Evolutionary conservation across 306 rosid genomes (phyloP), one percentile per base, ranked within the genome.

Genomic region (Fragaria nilgerrensis): DNA sequence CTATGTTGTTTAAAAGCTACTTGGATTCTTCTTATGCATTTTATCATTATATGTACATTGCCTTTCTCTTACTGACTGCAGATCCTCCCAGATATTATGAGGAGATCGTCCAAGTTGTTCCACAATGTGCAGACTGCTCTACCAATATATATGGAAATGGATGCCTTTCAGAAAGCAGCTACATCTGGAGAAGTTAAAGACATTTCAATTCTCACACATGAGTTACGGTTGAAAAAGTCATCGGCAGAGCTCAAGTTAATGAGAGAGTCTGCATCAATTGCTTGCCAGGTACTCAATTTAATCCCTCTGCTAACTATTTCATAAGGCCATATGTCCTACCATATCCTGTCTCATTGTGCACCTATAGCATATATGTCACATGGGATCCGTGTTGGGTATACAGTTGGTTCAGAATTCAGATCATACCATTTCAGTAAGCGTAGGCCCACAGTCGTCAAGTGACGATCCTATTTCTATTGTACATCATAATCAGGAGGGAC

Each of bases 231-330:
- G 90, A 85, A 82, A 85, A 95, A 95, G 82, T 95, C 99, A 43
- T 86, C 89, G n/a, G 93, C 99, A 76, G 97, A 95, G 90, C 79
- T 90, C 70, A 87, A 80, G 83, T 85, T 95, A 77, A 90, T 95
- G 97, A 95, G 85, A 84, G 97, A 91, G 79, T 86, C 96, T 68
- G 99, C 97, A 64, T 86, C 99, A 63, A 84, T 92, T 86, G 96
- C 96, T 81, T 88, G 99, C 86, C 97, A 92, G 95, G 99, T 95
- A 85, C 79, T 81, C 67, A 71, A 65, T 15, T 65, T 52, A 45
- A 17, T 50, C 37, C 14, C 59, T 25, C 15, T 19, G 9, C 59
- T 62, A 49, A 48, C 27, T 25, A 44, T 19, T 74, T 61, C 56
- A 43, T 43, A 13, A 41, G 43, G 19, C 56, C 27, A 41, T 74